Evolutionary conservation across 805 yeast genomes (phyloP).

Genomic region (Yamadazyma philogaea): DNA sequence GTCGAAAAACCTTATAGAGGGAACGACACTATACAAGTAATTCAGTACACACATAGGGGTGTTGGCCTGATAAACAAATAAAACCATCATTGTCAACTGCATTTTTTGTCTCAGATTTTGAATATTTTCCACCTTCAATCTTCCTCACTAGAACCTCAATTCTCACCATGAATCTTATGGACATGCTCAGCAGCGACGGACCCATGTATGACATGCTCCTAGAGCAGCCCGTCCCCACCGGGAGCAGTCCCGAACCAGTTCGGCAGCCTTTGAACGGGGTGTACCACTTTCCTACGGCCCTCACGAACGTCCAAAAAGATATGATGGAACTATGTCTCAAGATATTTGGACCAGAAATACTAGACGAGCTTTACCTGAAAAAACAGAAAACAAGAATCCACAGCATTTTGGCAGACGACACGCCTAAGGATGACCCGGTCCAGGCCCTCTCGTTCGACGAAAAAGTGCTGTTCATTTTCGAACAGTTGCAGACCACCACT

Average conservation of each 20-base stretch:
- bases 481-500: slow-evolving; percentile 47
- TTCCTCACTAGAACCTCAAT: background rate
- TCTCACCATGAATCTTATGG: slow-evolving; percentile 36
- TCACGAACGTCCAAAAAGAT: slow-evolving; percentile 34
- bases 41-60: too few species aligned
- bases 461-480: slow-evolving; percentile 40
- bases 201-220: slow-evolving; percentile 15
- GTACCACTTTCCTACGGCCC: slow-evolving; percentile 33
- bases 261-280: slow-evolving; percentile 23
- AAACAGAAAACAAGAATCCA: slow-evolving; percentile 34
- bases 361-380: slow-evolving; percentile 20
- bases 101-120: background rate
- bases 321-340: slow-evolving; percentile 31
- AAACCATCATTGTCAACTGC: background rate
- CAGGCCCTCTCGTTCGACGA: slow-evolving; percentile 18
- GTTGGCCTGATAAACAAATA: too few species aligned
- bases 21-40: too few species aligned
- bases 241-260: background rate
- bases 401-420: slow-evolving; percentile 28
- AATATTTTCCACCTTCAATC: background rate
- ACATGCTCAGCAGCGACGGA: slow-evolving; percentile 35
- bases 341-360: slow-evolving; percentile 26
- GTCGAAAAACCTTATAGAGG: too few species aligned
- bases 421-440: slow-evolving; percentile 4
- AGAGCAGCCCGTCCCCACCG: slow-evolving; percentile 6